phyloP scores from a whole-genome alignment of 805 yeast species.

The Candida khao-thaluensis region DNA sequence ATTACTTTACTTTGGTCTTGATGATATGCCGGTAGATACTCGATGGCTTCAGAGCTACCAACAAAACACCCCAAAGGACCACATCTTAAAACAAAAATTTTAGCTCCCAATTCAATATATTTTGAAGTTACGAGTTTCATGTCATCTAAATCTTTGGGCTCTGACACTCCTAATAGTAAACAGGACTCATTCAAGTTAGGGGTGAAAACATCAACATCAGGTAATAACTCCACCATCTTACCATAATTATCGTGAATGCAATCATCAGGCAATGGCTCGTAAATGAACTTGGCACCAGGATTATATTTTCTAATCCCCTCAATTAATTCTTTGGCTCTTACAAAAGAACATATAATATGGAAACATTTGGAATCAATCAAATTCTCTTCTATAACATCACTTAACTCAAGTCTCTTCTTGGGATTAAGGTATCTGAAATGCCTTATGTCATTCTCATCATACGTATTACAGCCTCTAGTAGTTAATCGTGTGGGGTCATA shows the following conservation, averaged over 20 bases:
- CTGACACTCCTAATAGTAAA: slow-evolving; percentile 51
- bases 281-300: slow-evolving; percentile 48
- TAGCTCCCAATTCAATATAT: slow-evolving; percentile 11
- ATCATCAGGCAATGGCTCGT: slow-evolving; percentile 86
- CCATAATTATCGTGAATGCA: slow-evolving; percentile 51
- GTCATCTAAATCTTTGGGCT: slow-evolving; percentile 14
- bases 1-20: slow-evolving; percentile 32
- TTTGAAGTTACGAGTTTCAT: slow-evolving; percentile 33
- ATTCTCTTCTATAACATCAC: slow-evolving; percentile 47
- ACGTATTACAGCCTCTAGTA: slow-evolving; percentile 79
- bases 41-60: slow-evolving; percentile 23
- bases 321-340: slow-evolving; percentile 52
- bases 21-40: slow-evolving; percentile 78
- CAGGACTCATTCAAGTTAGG: slow-evolving; percentile 90
- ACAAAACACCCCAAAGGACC: slow-evolving; percentile 71
- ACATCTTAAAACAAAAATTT: slow-evolving; percentile 65
- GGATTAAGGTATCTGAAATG: slow-evolving; percentile 61
- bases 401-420: slow-evolving; percentile 55
- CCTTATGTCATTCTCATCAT: slow-evolving; percentile 57
- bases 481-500: slow-evolving; percentile 54
- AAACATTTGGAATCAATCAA: slow-evolving; percentile 43
- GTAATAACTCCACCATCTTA: slow-evolving; percentile 36
- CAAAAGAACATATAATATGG: slow-evolving; percentile 76
- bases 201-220: slow-evolving; percentile 57
- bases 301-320: slow-evolving; percentile 27